These are phyloP conservation scores for Gamarada debralockiae DNA, from an alignment of 495 filamentous ascomycete species.

Conservation along the genomic window DNA sequence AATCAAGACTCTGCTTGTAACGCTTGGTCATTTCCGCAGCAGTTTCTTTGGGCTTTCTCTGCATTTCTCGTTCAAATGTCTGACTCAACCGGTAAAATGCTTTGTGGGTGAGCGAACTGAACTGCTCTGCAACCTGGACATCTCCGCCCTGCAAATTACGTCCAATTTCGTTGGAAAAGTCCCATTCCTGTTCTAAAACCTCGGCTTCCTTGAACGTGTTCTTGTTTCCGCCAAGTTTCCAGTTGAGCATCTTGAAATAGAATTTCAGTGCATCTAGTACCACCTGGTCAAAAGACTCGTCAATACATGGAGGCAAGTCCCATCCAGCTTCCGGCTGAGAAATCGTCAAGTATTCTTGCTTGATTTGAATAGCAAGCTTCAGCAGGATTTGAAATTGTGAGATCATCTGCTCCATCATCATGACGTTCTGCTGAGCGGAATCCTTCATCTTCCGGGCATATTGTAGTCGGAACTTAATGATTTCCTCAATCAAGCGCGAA, in stretches of 20 bases:
- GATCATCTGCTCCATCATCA: conserved; percentile 97
- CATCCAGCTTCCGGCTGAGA: conserved; percentile 87
- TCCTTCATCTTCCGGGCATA: conserved; percentile 96
- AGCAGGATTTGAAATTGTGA: conserved; percentile 92
- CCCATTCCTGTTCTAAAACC: conserved; percentile 95
- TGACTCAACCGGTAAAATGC: conserved; percentile 80
- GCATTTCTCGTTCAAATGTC: conserved; percentile 89
- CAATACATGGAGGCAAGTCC: conserved; percentile 94
- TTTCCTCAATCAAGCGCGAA: conserved; percentile 90
- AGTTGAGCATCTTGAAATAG: conserved; percentile 95
- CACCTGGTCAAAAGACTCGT: conserved; percentile 94
- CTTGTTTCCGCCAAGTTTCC: conserved; percentile 95
- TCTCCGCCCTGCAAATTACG: conserved; percentile 85
- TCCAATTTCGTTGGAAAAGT: conserved; percentile 89
- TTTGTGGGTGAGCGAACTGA: conserved; percentile 89
- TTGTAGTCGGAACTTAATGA: conserved; percentile 87
- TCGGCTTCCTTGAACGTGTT: conserved; percentile 99
- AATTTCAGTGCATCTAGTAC: conserved; percentile 93
- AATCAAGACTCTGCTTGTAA: conserved; percentile 92
- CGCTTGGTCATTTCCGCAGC: conserved; percentile 89
- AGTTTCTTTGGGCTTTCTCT: conserved; percentile 75
- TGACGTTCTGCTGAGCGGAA: conserved; percentile 70
- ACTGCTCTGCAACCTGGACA: conserved; percentile 98
- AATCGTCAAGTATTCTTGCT: conserved; percentile 79
- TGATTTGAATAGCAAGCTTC: conserved; percentile 86